A percentile compares a stretch with the other conserved stretches of the same genome.
Conservation (phyloP, 805 yeast genomes). For the Spathaspora passalidarum region DNA sequence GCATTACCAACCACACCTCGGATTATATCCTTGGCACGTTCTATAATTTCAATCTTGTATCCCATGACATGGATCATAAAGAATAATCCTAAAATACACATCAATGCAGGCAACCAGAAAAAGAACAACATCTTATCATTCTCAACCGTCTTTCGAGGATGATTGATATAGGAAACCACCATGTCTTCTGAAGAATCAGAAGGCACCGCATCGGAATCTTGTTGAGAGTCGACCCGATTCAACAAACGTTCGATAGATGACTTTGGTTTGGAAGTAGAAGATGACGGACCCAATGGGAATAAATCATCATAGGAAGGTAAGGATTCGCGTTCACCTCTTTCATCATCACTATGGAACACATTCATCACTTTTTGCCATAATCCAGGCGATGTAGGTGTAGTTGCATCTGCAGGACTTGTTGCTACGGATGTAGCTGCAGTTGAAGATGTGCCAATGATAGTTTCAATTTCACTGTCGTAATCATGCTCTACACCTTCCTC, state of each 20-base stretch:
- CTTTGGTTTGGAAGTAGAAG: slow-evolving; percentile 30
- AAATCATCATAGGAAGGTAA: slow-evolving; percentile 76
- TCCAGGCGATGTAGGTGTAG: slow-evolving; percentile 15
- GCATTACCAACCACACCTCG: slow-evolving; percentile 38
- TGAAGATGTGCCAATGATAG: slow-evolving; percentile 5
- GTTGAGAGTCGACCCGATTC: slow-evolving; percentile 5
- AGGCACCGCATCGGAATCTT: slow-evolving; percentile 28
- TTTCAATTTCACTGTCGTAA: slow-evolving; percentile 14
- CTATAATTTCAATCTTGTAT: slow-evolving; percentile 34
- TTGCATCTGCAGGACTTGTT: neutral
- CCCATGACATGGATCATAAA: slow-evolving; percentile 42
- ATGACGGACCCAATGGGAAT: slow-evolving; percentile 52
- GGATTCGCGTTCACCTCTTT: slow-evolving; percentile 16
- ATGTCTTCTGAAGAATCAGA: slow-evolving; percentile 44
- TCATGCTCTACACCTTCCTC: slow-evolving; percentile 23
- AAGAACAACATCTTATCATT: slow-evolving; percentile 84
- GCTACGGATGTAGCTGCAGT: neutral
- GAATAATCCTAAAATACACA: slow-evolving; percentile 52
- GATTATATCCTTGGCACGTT: slow-evolving; percentile 28
- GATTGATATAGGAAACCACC: slow-evolving; percentile 40
- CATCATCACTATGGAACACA: slow-evolving; percentile 36
- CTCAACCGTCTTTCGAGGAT: slow-evolving; percentile 46
- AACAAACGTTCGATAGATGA: slow-evolving; percentile 29
- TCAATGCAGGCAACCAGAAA: slow-evolving; percentile 84
- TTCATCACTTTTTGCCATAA: slow-evolving; percentile 44